Base-by-base conservation (phyloP, 2,329 filamentous ascomycete genomes). In the Amphichorda felina region DNA sequence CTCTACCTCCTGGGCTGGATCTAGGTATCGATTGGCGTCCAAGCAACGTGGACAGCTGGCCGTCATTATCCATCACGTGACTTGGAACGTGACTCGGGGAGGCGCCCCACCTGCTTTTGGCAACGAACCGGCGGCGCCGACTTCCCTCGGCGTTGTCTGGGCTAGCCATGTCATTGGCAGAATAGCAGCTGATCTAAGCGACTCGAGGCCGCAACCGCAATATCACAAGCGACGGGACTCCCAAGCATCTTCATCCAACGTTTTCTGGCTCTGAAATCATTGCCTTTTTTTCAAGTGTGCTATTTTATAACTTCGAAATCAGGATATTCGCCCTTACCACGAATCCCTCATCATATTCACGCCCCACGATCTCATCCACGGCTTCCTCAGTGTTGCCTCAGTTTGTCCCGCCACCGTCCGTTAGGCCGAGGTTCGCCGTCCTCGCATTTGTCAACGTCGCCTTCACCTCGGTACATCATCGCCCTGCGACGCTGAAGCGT, bases 81-180 rank as follows among this genome's bases (percentile, higher is more conserved):
- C n/a, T n/a, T 5, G 16, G 6, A 25, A 13, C 31, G 17, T 33
- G 30, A 22, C 30, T n/a, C 18, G 30, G 15, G 2, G 4, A 4
- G 31, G 16, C 19, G 31, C 31, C 31, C 31, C 31, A 33, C 31
- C 31, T 33, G 16, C 31, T 18, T 14, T 24, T 29, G 27, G 27
- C 13, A 29, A 29, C 7, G 6, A 14, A n/a, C 9, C 16, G 18
- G 31, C 17, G 17, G 11, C 18, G 31, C 31, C 27, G 27, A 22
- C 31, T 33, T 21, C 31, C 31, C 31, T 33, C 31, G 31, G 31
- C n/a, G 10, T 24, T 33, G n/a, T 9, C 17, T 32, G 30, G 15
- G 10, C 13, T 4, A 17, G 27, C 8, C n/a, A 16, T 14, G 27
- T 16, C 25, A 14, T 14, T 27, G 25, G 10, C 27, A 16, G 17